Base-by-base conservation (phyloP, 2,329 filamentous ascomycete genomes). In the Aphanoascus verrucosus region DNA sequence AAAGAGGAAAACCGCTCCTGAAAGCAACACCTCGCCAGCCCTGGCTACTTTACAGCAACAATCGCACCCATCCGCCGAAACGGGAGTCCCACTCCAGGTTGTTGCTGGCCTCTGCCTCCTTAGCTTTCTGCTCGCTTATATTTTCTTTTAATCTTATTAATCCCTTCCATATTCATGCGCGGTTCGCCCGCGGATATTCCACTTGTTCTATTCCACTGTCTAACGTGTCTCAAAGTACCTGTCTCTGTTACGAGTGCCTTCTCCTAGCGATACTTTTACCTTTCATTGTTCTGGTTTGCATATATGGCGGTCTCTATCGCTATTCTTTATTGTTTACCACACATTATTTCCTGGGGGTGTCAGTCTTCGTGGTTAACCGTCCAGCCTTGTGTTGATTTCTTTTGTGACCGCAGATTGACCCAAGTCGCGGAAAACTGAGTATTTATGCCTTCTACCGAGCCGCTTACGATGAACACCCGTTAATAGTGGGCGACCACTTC, bases 121-220 rank as follows among this genome's bases (percentile, higher is more conserved):
- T 59, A 90, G 88, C 75, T 98, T 98, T 74, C 72, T 98, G 65
- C 79, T 97, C 62, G 93, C 89, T 53, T 98, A 96, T 73, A 81
- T 97, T 70, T 89, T 98, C 76, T 98, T 98, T 72, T 98, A 83
- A 23, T 20, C 19, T 15, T 19, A 6, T 17, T n/a, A 14, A 2
- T 32, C 2, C 34, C 14, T 20, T 8, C 12, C 42, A 34, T 20
- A 15, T 3, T 35, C 42, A 17, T 9, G 45, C 7, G 23, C 32
- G 5, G 17, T 14, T 34, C 20, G 11, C 23, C 17, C 11, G 11
- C 12, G n/a, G 19, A 5, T 34, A n/a, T 19, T 5, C 5, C 9
- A 19, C 1, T n/a, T n/a, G 42, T 12, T 12, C n/a, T 41, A 11
- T 40, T 49, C 19, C 1, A 20, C 19, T 14, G 1, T 35, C 4